phyloP scores from a whole-genome alignment of 345 rosid genomes.

The Toxicodendron radicans region DNA sequence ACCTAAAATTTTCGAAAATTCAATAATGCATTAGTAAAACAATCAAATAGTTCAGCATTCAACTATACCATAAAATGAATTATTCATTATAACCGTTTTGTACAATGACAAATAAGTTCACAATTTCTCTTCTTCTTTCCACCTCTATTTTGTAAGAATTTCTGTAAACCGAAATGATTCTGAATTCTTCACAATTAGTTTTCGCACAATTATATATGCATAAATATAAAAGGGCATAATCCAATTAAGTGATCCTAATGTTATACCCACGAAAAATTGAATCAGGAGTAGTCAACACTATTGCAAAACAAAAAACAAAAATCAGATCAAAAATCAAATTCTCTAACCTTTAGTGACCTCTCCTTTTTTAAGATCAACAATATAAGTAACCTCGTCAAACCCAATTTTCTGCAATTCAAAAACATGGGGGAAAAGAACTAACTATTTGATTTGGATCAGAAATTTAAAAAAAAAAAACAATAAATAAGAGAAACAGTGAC shows the following conservation, averaged over 20 bases:
- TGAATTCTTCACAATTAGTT: neutral
- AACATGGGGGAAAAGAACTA: neutral
- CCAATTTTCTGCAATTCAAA: slow-evolving; percentile 71
- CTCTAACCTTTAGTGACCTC: slow-evolving; percentile 77
- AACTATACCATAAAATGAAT: neutral
- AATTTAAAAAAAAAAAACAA: neutral
- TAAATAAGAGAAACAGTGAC: neutral
- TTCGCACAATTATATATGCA: neutral
- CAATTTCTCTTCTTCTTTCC: neutral
- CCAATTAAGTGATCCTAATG: neutral
- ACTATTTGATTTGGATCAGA: neutral
- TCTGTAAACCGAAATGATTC: neutral
- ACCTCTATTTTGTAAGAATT: too few relatives aligned
- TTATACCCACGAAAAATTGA: neutral
- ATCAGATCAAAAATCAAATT: neutral
- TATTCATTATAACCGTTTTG: neutral
- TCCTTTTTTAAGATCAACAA: slow-evolving; percentile 93
- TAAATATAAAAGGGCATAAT: neutral
- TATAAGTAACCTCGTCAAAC: slow-evolving; percentile 67
- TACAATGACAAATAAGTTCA: neutral
- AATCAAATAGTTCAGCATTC: too few relatives aligned
- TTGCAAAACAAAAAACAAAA: neutral
- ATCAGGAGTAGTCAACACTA: neutral
- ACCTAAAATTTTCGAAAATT: slow-evolving; percentile 36
- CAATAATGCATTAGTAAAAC: neutral